These are phyloP conservation scores for Wickerhamiella pararugosa DNA, from an alignment of 1,139 yeast genomes.

Conservation along the genomic window DNA sequence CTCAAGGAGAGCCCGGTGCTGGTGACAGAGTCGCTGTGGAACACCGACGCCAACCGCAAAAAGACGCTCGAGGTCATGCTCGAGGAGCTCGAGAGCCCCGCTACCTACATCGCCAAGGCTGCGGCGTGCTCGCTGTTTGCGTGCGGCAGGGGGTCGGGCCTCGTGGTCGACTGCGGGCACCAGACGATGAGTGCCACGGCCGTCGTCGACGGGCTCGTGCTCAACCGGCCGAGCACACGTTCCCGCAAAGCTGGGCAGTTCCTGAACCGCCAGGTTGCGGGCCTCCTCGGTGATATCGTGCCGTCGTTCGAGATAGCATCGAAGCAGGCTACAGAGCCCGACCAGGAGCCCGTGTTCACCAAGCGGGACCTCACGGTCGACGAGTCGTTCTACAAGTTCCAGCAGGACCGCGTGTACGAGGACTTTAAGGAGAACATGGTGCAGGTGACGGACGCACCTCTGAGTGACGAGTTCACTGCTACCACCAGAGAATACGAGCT, in stretches of 20 bases:
- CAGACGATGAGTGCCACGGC: conserved; percentile 77
- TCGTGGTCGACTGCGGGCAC: conserved; percentile 88
- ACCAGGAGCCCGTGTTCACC: conserved; percentile 23
- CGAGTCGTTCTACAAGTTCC: conserved; percentile 20
- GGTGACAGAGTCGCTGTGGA: conserved; percentile 81
- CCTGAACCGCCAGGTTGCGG: conserved; percentile 17
- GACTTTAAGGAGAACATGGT: conserved; percentile 48
- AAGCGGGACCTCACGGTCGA: conserved; percentile 15
- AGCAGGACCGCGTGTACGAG: conserved; percentile 27
- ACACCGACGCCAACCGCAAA: conserved; percentile 49
- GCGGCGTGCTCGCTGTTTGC: conserved; percentile 90
- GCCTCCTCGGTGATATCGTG: conserved; percentile 8
- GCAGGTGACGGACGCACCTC: conserved; percentile 34
- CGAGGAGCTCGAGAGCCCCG: conserved; percentile 67
- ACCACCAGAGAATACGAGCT: conserved; percentile 51
- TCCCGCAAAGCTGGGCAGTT: conserved; percentile 27
- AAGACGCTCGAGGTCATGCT: conserved; percentile 61
- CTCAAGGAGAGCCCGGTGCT: conserved; percentile 60
- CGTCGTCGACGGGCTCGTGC: conserved; percentile 81
- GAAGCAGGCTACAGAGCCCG: conserved; percentile 21
- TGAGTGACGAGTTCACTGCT: conserved; percentile 5
- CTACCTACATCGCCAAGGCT: conserved; percentile 67
- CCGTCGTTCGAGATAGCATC: conserved; percentile 24
- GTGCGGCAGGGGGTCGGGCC: conserved; percentile 85
- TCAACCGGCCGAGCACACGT: conserved; percentile 32